Base-by-base conservation (phyloP, 805 yeast genomes). In the Candida boidinii region DNA sequence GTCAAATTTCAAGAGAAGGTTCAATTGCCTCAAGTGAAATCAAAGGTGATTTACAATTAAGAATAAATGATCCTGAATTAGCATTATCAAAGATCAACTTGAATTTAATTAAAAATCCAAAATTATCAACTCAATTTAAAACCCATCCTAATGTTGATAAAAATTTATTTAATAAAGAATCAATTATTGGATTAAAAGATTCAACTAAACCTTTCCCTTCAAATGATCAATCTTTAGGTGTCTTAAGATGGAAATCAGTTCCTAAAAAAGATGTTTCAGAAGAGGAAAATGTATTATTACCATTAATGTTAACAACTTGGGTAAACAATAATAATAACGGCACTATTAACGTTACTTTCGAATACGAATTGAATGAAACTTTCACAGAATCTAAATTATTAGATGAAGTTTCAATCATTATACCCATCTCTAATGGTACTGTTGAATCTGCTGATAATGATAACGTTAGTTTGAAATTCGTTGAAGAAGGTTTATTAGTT, bases 81-180 rank as follows among this genome's bases (percentile, higher is more conserved):
- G 76, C 94, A 11, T 71, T 70, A 44, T 72, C 86, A 35, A 73
- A 72, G 51, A 68, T 92, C 38, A 51, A 70, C 39, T 62, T 88
- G 42, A 56, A 63, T 26, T 66, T 76, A 26, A 64, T 59, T 16
- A 68, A 70, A 20, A 59, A 64, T 26, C 58, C 68, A 12, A 56
- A 65, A 24, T 74, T 62, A 42, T 31, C 35, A 15, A 64, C 76
- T 29, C 87, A 80, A 51, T 92, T 73, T 65, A 88, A 88, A 58
- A 87, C 97, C 12, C 96, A 92, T 64, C 98, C 98, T 42, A 88
- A 90, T 54, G 94, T 92, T 43, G 96, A 92, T 61, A 79, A 83
- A 50, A 63, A 62, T 26, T 57, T 73, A 49, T 92, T 90, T 56
- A 66, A 70, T 28, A 53, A 69, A 11, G 56, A 64, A 12, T 64